Evolutionary conservation across 352 stramenopile species (phyloP).

Genomic region (Phytophthora boehmeriae): DNA sequence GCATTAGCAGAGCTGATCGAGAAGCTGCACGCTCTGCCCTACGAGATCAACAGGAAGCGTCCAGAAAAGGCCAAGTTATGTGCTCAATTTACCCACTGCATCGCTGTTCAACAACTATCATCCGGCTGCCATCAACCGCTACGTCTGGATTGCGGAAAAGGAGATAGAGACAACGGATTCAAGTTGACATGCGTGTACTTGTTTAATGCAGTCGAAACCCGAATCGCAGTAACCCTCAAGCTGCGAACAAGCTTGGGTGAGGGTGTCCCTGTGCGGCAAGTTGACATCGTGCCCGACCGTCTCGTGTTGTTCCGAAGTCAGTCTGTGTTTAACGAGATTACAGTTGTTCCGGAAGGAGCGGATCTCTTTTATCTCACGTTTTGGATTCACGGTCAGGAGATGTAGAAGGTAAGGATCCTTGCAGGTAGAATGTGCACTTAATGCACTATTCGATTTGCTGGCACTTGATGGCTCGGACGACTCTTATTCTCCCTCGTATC

Average conservation of each 20-base stretch:
- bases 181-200: constrained; percentile 83
- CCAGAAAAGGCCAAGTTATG: constrained; percentile 48
- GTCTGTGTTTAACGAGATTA: constrained; percentile 73
- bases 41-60: constrained; percentile 83
- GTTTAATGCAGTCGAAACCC: constrained; percentile 36
- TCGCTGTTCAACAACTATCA: constrained; percentile 54
- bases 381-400: constrained; percentile 79
- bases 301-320: constrained; percentile 78
- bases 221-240: constrained; percentile 23
- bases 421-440: not conserved
- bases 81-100: constrained; percentile 73
- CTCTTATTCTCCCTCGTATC: not conserved
- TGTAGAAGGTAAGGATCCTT: constrained; percentile 9
- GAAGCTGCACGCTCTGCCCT: constrained; percentile 77
- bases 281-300: constrained; percentile 48
- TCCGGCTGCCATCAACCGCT: constrained; percentile 51
- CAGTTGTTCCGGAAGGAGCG: constrained; percentile 24
- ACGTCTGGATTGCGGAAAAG: constrained; percentile 68
- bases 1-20: constrained; percentile 76
- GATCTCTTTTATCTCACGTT: constrained; percentile 76
- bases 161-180: constrained; percentile 79
- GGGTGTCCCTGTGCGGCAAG: constrained; percentile 36
- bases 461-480: not conserved
- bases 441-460: not conserved
- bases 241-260: constrained; percentile 40